Evolutionary conservation across 1,139 yeast species (phyloP).

Genomic region (Yamadazyma sp.): DNA sequence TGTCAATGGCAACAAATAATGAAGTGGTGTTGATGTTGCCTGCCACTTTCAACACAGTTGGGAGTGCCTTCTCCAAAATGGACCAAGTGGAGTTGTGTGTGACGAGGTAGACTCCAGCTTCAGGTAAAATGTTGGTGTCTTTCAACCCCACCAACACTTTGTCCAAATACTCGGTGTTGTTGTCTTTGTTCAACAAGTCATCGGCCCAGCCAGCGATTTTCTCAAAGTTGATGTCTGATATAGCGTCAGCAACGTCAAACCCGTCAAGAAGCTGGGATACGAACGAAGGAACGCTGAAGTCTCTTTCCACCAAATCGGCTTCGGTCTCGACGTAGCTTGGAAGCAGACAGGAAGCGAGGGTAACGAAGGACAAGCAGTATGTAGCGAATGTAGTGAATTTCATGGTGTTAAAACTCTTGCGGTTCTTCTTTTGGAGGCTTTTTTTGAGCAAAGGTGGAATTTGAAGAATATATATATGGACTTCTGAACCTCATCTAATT

Average conservation of each 20-base stretch:
- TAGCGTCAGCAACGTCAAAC: conserved; percentile 21
- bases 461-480: background rate
- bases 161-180: conserved; percentile 27
- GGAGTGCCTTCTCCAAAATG: conserved; percentile 20
- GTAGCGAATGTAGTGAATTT: conserved; percentile 20
- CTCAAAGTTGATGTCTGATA: conserved; percentile 25
- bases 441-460: background rate
- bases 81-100: conserved; percentile 26
- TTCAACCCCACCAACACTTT: conserved; percentile 25
- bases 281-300: conserved; percentile 14
- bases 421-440: background rate
- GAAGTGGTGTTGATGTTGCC: conserved; percentile 26
- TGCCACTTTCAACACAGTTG: conserved; percentile 19
- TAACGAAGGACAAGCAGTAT: conserved; percentile 17
- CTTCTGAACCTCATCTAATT: background rate
- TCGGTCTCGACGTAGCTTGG: conserved; percentile 12
- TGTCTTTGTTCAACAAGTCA: conserved; percentile 23
- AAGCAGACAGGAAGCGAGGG: conserved; percentile 14
- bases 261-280: conserved; percentile 18
- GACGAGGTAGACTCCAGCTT: conserved; percentile 24
- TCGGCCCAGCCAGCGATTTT: conserved; percentile 34
- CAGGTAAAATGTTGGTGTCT: conserved; percentile 27
- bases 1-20: conserved; percentile 34
- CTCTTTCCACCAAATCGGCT: conserved; percentile 24
- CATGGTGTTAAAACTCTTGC: conserved; percentile 12